Conservation (phyloP, 495 filamentous ascomycete species). For the Patellaria atrata region DNA sequence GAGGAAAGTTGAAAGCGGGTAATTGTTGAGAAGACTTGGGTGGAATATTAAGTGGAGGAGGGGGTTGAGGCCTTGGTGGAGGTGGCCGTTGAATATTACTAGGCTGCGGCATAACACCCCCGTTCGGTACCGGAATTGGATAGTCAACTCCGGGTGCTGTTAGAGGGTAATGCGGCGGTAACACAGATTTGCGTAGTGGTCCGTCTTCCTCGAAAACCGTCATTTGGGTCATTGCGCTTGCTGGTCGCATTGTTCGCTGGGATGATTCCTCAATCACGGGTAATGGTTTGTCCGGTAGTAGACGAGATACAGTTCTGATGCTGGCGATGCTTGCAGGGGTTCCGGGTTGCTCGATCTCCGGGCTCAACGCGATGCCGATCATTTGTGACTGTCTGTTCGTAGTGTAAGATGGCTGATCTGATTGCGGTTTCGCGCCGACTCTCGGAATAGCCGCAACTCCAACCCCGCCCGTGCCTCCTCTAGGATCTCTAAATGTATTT, state of each 20-base stretch:
- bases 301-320: slow-evolving; percentile 2
- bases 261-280: not conserved
- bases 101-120: too few species aligned
- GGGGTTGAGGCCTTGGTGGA: too few species aligned
- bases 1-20: too few species aligned
- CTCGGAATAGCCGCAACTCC: not conserved
- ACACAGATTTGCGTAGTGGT: slow-evolving; percentile 6
- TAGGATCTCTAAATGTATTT: slow-evolving; percentile 1
- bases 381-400: slow-evolving; percentile 1
- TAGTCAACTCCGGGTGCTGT: too few species aligned
- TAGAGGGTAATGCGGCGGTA: too few species aligned
- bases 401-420: not conserved
- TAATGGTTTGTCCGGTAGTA: slow-evolving; percentile 6
- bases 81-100: too few species aligned
- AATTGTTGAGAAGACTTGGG: too few species aligned
- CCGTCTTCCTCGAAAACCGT: slow-evolving; percentile 20
- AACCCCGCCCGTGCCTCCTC: slow-evolving; percentile 1
- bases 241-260: slow-evolving; percentile 8
- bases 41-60: too few species aligned
- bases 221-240: slow-evolving; percentile 11
- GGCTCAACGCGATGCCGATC: slow-evolving; percentile 17
- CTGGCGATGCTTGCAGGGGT: slow-evolving; percentile 3
- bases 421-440: not conserved
- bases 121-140: too few species aligned
- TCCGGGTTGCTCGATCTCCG: slow-evolving; percentile 5